phyloP scores from a whole-genome alignment of 371 early-diverging fungal species.

The Mortierella sp. region DNA sequence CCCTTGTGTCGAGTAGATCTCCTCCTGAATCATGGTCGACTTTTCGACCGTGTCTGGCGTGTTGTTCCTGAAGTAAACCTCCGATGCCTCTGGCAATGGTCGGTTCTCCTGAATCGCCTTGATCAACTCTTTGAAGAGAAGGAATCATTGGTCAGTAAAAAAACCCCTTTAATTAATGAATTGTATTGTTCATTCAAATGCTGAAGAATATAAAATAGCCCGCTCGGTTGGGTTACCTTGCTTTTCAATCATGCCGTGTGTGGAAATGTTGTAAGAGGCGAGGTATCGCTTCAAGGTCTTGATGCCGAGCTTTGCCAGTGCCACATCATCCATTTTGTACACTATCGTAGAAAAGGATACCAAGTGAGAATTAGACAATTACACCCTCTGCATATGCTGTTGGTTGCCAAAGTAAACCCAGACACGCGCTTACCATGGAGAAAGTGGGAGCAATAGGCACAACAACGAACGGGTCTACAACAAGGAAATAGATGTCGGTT shows the following conservation, averaged over 20 bases:
- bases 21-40: constrained; percentile 14
- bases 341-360: constrained; percentile 8
- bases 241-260: constrained; percentile 38
- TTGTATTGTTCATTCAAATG: neutral
- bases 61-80: constrained; percentile 40
- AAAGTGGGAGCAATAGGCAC: constrained; percentile 46
- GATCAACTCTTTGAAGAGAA: constrained; percentile 28
- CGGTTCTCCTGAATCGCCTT: constrained; percentile 35
- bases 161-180: neutral
- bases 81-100: constrained; percentile 32
- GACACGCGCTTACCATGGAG: constrained; percentile 23
- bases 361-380: neutral
- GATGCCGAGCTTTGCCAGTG: constrained; percentile 33
- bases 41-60: constrained; percentile 41
- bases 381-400: neutral
- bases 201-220: neutral
- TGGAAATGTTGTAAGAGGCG: constrained; percentile 40
- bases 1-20: constrained; percentile 11
- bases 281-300: constrained; percentile 48
- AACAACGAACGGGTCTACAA: constrained; percentile 36
- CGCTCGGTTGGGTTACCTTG: constrained; percentile 19
- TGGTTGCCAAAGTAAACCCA: no score
- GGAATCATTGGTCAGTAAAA: neutral
- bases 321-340: constrained; percentile 30
- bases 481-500: neutral